Evolutionary conservation across 2,329 filamentous ascomycete species (phyloP), one percentile per base, ranked within the genome.

Genomic region (Zarea fungicola): DNA sequence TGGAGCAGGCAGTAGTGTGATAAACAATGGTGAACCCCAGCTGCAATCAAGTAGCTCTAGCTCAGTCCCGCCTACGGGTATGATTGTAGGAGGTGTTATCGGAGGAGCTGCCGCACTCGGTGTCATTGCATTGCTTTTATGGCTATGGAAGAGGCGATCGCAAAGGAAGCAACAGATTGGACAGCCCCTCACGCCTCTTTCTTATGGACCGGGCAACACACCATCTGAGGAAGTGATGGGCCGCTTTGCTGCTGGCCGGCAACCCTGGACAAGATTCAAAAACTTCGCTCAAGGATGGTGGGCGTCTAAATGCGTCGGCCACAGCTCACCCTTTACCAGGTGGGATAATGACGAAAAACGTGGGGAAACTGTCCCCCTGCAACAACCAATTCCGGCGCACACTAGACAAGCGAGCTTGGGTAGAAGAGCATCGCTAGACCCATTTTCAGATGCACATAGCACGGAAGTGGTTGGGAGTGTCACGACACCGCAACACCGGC

Each of bases 51-150:
- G 25, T 16, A 22, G 13, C 26, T 22, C 16, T 9, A 34, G 41
- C 16, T 47, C 54, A 14, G 51, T 36, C 6, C 54, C 56, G 10
- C 43, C 60, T 6, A 61, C 56, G 3, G 58, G 58, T 5, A 71
- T 72, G 6, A 68, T 81, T 36, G 74, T 74, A 1, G 77, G 74
- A 9, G 73, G 76, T 32, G 71, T 78, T 3, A 61, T 78, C 5
- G 78, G 77, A 23, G 72, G 72, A 4, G 58, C 77, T 2, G 69
- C 73, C 1, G 63, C 54, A 14, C 26, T 65, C 29, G 67, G 68
- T 4, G 50, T 80, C 14, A 55, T 78, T 19, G 69, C 65, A 0
- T 68, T 80, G 34, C 52, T 78, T 3, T 55, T 78, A 9, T 81
- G 76, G 76, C 67, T 76, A 53, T 71, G 70, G 67, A 65, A 70